Conservation (phyloP, 129 eudicot species). For the Kitagawia praeruptora region DNA sequence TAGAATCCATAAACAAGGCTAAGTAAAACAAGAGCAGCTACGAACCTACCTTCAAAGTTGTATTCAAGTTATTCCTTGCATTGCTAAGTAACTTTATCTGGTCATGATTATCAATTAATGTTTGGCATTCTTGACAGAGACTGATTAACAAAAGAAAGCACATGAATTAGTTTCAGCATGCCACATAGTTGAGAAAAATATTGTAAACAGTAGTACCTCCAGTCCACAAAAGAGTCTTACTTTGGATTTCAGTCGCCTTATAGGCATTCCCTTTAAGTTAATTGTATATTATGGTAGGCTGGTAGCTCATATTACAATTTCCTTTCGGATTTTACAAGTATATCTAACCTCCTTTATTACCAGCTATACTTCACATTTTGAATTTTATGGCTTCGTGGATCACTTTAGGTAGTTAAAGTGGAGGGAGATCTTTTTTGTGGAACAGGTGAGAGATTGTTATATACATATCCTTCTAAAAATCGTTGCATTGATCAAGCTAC, state of each 20-base stretch:
- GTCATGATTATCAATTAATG: conserved; percentile 92
- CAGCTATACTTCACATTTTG: neutral
- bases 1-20: neutral
- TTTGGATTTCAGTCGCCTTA: neutral
- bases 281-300: neutral
- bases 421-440: neutral
- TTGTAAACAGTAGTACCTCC: neutral
- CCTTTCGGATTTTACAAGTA: neutral
- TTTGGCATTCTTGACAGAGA: conserved; percentile 94
- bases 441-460: neutral
- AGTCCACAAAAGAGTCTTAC: neutral
- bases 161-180: conserved; percentile 15
- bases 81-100: conserved; percentile 97
- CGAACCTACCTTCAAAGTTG: conserved; percentile 69
- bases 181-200: neutral
- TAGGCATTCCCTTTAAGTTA: neutral
- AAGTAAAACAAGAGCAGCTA: neutral
- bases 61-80: conserved; percentile 90
- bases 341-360: neutral
- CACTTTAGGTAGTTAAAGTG: neutral
- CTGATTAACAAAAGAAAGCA: conserved; percentile 34
- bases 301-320: neutral
- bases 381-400: neutral
- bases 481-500: neutral
- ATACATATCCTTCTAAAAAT: neutral